phyloP scores from a whole-genome alignment of 1,139 yeast species.

The Chernovozyma sophiae-reginae region DNA sequence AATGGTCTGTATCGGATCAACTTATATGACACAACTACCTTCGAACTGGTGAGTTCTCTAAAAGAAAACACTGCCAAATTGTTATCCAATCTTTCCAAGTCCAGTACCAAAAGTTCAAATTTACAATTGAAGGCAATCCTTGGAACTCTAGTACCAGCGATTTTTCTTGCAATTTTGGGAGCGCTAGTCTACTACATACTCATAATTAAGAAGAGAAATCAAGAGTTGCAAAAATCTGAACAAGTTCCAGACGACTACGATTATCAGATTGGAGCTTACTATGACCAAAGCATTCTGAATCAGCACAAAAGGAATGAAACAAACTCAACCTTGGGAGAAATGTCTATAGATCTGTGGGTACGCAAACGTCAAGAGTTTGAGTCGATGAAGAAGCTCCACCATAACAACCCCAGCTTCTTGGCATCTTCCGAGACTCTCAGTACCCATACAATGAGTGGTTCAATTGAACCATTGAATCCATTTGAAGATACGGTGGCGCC shows the following conservation, averaged over 20 bases:
- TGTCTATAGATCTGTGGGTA: slow-evolving; percentile 49
- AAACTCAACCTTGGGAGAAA: slow-evolving; percentile 32
- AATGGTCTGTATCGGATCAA: slow-evolving; percentile 16
- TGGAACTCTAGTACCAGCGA: slow-evolving; percentile 34
- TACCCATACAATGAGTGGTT: slow-evolving; percentile 7
- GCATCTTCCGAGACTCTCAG: slow-evolving; percentile 29
- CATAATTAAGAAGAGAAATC: slow-evolving; percentile 19
- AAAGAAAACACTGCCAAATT: slow-evolving; percentile 11
- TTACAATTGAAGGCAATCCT: slow-evolving; percentile 25
- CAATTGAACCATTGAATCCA: slow-evolving; percentile 1
- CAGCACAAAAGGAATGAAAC: slow-evolving; percentile 28
- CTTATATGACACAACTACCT: slow-evolving; percentile 22
- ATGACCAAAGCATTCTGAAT: slow-evolving; percentile 10
- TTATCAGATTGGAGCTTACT: slow-evolving; percentile 32
- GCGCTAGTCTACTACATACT: slow-evolving; percentile 16
- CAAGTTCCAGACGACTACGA: slow-evolving; percentile 28
- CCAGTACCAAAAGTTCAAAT: slow-evolving; percentile 1
- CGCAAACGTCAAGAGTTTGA: slow-evolving; percentile 49
- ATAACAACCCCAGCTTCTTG: slow-evolving; percentile 19
- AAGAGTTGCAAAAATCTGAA: slow-evolving; percentile 12
- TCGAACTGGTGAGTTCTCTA: slow-evolving; percentile 19
- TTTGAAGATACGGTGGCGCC: slow-evolving; percentile 1
- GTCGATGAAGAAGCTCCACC: slow-evolving; percentile 10
- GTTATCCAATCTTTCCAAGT: slow-evolving; percentile 1
- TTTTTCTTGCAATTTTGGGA: slow-evolving; percentile 17